Percentiles rank a stretch among this genome's conserved stretches.
phyloP scores from a whole-genome alignment of 139 green algal genomes.

The Nannochloris sp. region DNA sequence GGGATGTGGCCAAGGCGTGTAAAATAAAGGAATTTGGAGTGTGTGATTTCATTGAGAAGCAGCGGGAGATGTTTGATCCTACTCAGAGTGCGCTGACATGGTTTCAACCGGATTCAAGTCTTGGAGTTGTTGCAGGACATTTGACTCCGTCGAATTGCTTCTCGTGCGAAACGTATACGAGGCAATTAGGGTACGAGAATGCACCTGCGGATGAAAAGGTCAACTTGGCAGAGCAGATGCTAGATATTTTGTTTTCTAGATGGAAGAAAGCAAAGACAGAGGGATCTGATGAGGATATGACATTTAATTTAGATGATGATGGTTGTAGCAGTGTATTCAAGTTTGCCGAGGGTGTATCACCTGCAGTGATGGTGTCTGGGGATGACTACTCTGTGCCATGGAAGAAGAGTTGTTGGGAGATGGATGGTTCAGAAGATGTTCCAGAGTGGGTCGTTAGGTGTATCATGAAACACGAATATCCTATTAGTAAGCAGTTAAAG shows the following conservation, averaged over 20 bases:
- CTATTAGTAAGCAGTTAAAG: conserved; percentile 53
- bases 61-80: conserved; percentile 59
- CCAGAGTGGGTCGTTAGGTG: conserved; percentile 66
- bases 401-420: conserved; percentile 13
- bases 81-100: conserved; percentile 49
- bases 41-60: conserved; percentile 14
- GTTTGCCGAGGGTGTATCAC: neutral
- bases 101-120: conserved; percentile 64
- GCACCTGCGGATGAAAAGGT: conserved; percentile 45
- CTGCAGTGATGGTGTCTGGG: conserved; percentile 7
- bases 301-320: conserved; percentile 8
- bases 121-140: conserved; percentile 54
- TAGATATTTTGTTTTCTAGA: conserved; percentile 38
- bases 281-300: neutral
- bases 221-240: conserved; percentile 52
- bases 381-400: conserved; percentile 18
- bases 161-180: conserved; percentile 65
- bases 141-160: conserved; percentile 73
- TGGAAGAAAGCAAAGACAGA: conserved; percentile 27
- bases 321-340: neutral
- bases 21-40: conserved; percentile 24
- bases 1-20: conserved; percentile 56
- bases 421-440: conserved; percentile 39
- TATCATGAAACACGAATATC: conserved; percentile 42
- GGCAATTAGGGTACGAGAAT: conserved; percentile 29